Evolutionary conservation across 2,329 filamentous ascomycete species (phyloP), one percentile per base, ranked within the genome.

Genomic region (Neonectria ditissima): DNA sequence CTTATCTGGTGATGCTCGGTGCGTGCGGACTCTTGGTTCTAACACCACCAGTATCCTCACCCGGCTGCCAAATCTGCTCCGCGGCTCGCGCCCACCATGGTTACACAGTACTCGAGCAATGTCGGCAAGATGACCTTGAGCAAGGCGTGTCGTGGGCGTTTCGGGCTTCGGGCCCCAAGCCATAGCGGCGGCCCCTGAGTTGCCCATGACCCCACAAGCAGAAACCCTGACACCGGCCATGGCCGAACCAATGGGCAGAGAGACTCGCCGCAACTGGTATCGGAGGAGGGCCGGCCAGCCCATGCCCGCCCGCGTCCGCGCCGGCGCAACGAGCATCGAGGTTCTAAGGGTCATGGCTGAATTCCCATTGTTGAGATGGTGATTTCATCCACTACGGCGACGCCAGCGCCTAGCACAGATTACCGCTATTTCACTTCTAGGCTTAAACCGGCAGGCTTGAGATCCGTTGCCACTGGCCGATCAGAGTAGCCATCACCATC

Each of bases 341-440:
- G 70, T 70, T 72, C 61, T 57, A 65, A 59, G 48, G 55, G 56
- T 55, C 30, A n/a, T 8, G 45, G 50, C 37, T 47, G 43, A 70
- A 73, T 70, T 73, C 69, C 70, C 70, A 73, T 73, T 44, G 50
- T 62, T 18, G 34, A 58, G 28, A 66, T 67, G 62, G 55, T 55
- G 54, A 72, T 70, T 66, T 55, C 34, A 48, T 55, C 45, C 48
- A 43, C 51, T 30, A 57, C 37, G 56, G 51, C 53, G 59, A 58
- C 45, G 50, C 28, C 43, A 45, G 13, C 44, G 37, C 58, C 34
- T 24, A 37, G 34, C 34, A n/a, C 34, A 14, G 14, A 37, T n/a
- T 5, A 7, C 22, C 26, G 34, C 34, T 32, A 45, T 55, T 47
- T 56, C 39, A 54, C 47, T 26, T 48, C 48, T 39, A 39, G 30